Conservation (phyloP, 2,329 filamentous ascomycete genomes). For the Pseudogymnoascus pannorum region DNA sequence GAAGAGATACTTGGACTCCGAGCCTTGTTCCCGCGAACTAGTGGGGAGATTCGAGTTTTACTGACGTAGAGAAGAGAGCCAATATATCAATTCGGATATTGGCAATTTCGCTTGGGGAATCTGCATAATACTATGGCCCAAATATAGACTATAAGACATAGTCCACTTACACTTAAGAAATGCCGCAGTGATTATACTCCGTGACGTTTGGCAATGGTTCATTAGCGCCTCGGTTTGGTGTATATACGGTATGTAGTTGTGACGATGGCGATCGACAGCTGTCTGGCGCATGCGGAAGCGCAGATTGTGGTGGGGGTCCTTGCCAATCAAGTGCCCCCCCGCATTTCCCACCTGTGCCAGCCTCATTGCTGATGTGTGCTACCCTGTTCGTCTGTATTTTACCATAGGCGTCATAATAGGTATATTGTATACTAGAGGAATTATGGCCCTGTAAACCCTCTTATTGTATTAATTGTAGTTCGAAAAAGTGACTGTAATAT, state of each 20-base stretch:
- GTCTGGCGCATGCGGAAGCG: constrained; percentile 4
- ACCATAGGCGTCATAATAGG: background rate
- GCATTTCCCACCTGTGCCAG: background rate
- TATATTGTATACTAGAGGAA: background rate
- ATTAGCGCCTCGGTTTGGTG: background rate
- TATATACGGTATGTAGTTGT: constrained; percentile 7
- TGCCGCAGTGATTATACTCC: background rate
- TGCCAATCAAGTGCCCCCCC: constrained; percentile 4
- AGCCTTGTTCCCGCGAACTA: constrained; percentile 28
- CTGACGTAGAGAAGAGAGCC: constrained; percentile 21
- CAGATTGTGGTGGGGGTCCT: constrained; percentile 3
- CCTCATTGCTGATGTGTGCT: background rate
- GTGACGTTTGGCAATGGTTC: background rate
- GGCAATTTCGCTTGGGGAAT: background rate
- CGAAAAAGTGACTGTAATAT: background rate
- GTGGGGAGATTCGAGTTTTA: constrained; percentile 29
- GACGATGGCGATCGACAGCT: background rate
- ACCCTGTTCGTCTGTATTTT: constrained; percentile 1
- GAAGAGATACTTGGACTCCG: constrained; percentile 22
- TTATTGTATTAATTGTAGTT: background rate
- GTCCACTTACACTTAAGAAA: background rate
- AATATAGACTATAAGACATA: background rate
- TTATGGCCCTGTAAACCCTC: background rate
- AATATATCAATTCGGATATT: background rate
- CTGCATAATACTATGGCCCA: background rate